Base-by-base conservation (phyloP, 192 early-diverging fungal species). In the Coemansia sp. region DNA sequence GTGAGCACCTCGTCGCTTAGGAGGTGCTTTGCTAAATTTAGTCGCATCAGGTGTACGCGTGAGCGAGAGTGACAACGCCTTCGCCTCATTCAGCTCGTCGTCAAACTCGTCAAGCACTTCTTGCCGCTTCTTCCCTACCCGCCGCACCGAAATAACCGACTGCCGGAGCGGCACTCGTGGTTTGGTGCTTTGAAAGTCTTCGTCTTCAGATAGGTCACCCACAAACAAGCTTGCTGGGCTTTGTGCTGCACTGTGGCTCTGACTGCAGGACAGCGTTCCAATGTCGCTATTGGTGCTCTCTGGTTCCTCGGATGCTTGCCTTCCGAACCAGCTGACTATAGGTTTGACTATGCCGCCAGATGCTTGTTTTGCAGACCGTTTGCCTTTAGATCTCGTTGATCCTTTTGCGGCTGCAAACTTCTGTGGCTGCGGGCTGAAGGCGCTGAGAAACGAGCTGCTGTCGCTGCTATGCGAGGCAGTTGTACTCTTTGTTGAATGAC, bases 1-100 rank as follows among this genome's bases (percentile, higher is more conserved):
- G 18, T 48, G 56, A 18, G 34, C 24, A 5, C 23, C 44, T 14
- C 59, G 54, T 63, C 64, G 60, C 8, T 57, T 46, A 44, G 40
- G 9, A 7, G 15, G 14, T 9, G 40, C 2, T 44, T 44, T 44
- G 40, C 40, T 9, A 14, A 44, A 0, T 5, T 9, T 44, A 12
- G 40, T n/a, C 25, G 42, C 21, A 28, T 62, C 56, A 0, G 64
- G 37, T 3, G 50, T 23, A 5, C 69, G 68, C 50, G 63, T 63
- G 24, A 77, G 61, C 17, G 74, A 77, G 17, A 77, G 42, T 3
- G 74, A 77, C 38, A 77, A 23, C 34, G 69, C 69, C 66, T 77
- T 77, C 36, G 74, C 74, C 28, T 64, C 69, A n/a, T 67, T 68
- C 23, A 77, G 61, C 12, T 77, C 74, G 15, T 71, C 65, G 34